These are phyloP conservation scores for Naumovozyma castellii DNA, from an alignment of 805 yeast species.

Conservation along the genomic window DNA sequence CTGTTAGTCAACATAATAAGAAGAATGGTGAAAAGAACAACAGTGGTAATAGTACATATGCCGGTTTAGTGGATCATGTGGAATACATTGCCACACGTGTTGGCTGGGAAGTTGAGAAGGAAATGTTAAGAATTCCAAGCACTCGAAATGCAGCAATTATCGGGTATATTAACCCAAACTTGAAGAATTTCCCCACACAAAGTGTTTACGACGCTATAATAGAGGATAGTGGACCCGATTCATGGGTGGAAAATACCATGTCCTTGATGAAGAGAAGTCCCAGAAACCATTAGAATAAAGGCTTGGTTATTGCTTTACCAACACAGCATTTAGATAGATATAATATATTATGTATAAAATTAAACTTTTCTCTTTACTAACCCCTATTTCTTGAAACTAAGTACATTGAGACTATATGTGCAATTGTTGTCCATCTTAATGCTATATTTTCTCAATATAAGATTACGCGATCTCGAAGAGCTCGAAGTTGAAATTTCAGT, in stretches of 20 bases:
- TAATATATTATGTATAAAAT: not conserved
- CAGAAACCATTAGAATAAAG: constrained; percentile 49
- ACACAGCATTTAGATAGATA: not conserved
- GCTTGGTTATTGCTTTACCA: no score
- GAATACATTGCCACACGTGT: constrained; percentile 52
- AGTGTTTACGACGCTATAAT: constrained; percentile 51
- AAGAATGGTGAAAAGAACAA: constrained; percentile 9
- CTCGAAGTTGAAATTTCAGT: no score
- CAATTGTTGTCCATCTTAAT: no score
- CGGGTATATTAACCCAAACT: constrained; percentile 41
- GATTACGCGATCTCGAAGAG: no score
- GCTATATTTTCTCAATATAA: no score
- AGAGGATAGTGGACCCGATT: constrained; percentile 66
- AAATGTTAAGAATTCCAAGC: constrained; percentile 86
- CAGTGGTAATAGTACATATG: constrained; percentile 53
- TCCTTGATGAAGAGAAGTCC: constrained; percentile 61
- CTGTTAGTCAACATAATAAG: constrained; percentile 4
- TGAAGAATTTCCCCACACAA: constrained; percentile 24
- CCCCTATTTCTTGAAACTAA: no score
- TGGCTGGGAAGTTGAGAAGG: constrained; percentile 83
- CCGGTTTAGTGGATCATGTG: constrained; percentile 78
- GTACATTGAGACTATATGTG: no score
- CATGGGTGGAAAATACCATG: constrained; percentile 80
- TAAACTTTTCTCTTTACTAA: no score
- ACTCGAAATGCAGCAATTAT: constrained; percentile 88